Conservation (phyloP, 495 filamentous ascomycete genomes). For the Xylaria acuta region DNA sequence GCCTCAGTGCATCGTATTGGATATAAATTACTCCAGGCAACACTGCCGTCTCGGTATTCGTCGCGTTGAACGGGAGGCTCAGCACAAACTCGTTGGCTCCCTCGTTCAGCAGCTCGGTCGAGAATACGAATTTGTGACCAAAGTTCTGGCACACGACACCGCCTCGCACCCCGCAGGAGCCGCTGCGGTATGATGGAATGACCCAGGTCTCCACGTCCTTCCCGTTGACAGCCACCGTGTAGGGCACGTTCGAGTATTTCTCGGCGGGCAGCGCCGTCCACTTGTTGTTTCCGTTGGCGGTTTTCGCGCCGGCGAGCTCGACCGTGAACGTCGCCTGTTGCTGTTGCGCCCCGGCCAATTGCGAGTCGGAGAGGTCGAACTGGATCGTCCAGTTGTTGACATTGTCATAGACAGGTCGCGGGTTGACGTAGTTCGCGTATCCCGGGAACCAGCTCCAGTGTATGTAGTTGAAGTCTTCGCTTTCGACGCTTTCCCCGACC, state of each 20-base stretch:
- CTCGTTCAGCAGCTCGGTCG: slow-evolving; percentile 47
- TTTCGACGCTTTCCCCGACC: slow-evolving; percentile 49
- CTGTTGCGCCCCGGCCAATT: slow-evolving; percentile 32
- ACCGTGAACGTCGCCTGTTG: slow-evolving; percentile 57
- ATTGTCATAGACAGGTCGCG: slow-evolving; percentile 36
- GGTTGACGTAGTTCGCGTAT: slow-evolving; percentile 36
- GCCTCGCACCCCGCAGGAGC: slow-evolving; percentile 61
- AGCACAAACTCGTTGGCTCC: slow-evolving; percentile 58
- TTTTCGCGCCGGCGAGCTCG: slow-evolving; percentile 62
- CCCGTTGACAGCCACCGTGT: slow-evolving; percentile 52
- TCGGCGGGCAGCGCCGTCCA: slow-evolving; percentile 10
- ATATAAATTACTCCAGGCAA: slow-evolving; percentile 59
- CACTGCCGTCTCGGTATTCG: slow-evolving; percentile 60
- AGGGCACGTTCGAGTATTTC: slow-evolving; percentile 33
- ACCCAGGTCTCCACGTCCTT: slow-evolving; percentile 51
- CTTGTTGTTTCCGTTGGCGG: slow-evolving; percentile 54
- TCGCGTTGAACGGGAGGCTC: slow-evolving; percentile 59
- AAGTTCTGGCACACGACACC: slow-evolving; percentile 64
- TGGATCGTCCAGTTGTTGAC: slow-evolving; percentile 59
- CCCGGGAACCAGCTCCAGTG: slow-evolving; percentile 60
- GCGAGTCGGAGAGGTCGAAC: slow-evolving; percentile 43
- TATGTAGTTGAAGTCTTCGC: slow-evolving; percentile 55
- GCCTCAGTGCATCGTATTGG: slow-evolving; percentile 63
- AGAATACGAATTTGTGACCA: slow-evolving; percentile 58
- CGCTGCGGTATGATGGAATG: slow-evolving; percentile 52